Base-by-base conservation (phyloP, 495 filamentous ascomycete species). In the Cenococcum geophilum region DNA sequence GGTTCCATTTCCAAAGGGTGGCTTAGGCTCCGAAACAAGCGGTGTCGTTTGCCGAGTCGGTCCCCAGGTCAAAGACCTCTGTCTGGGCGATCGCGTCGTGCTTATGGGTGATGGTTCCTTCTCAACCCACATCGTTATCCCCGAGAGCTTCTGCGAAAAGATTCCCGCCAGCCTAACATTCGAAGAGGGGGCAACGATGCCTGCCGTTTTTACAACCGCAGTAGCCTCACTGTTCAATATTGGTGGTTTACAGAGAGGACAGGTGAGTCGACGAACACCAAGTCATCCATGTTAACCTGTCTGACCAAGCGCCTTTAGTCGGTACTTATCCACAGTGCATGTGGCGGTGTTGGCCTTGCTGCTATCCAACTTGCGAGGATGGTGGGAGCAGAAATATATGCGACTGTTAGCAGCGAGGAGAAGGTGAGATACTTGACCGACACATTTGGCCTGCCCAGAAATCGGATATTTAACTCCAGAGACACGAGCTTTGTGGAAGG, bases 401-500 rank as follows among this genome's bases (percentile, higher is more conserved):
- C 40, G 12, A 45, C 40, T 4, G 40, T 45, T 14, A 10, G 40
- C 12, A 16, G 3, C 18, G 40, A 45, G 11, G 40, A 45, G 11
- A 45, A 45, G 40, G 40, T 18, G 3, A 2, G 11, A 10, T 45
- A 45, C 18, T 18, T 45, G 12, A 18, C 11, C 40, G 11, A 14
- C 14, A 45, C 2, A 2, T 45, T 14, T 10, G 11, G 18, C 40
- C 2, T 45, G 3, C 40, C 40, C 40, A 4, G 18, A 10, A 14
- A 45, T 10, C 12, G 11, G 3, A 45, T 45, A 2, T 45, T 61
- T 35, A 32, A 14, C 37, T 57, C 47, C 8, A 51, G 65, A 1
- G 48, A 62, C 42, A 27, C 23, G 4, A 1, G 1, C 18, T 68
- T 68, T 27, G 57, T 36, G 6, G 18, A 21, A 1, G 42, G 48